Evolutionary conservation across 108 stramenopile species (phyloP).

Genomic region (Seminavis robusta): DNA sequence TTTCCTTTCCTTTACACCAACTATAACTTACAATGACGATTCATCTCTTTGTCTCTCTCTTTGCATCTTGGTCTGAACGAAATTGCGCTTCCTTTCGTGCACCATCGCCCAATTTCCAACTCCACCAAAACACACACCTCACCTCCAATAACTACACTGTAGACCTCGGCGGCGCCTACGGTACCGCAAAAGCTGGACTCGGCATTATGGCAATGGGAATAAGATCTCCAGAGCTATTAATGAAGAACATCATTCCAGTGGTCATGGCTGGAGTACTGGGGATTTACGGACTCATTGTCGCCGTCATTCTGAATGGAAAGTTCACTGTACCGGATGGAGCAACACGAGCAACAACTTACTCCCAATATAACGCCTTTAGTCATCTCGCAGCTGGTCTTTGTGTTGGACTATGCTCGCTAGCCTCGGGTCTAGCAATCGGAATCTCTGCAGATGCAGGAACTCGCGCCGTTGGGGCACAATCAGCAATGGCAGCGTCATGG

Average conservation of each 20-base stretch:
- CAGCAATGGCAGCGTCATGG: slow-evolving; percentile 69
- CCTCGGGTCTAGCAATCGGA: slow-evolving; percentile 67
- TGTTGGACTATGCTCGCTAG: slow-evolving; percentile 59
- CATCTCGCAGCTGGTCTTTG: slow-evolving; percentile 70
- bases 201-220: slow-evolving; percentile 79
- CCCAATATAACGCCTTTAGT: slow-evolving; percentile 58
- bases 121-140: background rate
- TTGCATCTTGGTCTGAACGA: background rate
- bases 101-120: background rate
- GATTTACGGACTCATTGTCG: slow-evolving; percentile 73
- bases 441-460: slow-evolving; percentile 75
- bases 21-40: background rate
- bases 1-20: background rate
- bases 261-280: slow-evolving; percentile 81
- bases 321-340: slow-evolving; percentile 40
- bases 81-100: background rate
- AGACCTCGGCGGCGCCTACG: slow-evolving; percentile 97
- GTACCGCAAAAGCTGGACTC: slow-evolving; percentile 88
- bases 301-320: slow-evolving; percentile 76
- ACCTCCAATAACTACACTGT: background rate
- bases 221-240: slow-evolving; percentile 58
- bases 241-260: slow-evolving; percentile 78
- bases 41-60: background rate
- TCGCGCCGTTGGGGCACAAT: slow-evolving; percentile 92
- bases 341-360: slow-evolving; percentile 45